These are phyloP conservation scores for Boletales sp. DNA, from an alignment of 768 basidiomycete species.

Conservation along the genomic window DNA sequence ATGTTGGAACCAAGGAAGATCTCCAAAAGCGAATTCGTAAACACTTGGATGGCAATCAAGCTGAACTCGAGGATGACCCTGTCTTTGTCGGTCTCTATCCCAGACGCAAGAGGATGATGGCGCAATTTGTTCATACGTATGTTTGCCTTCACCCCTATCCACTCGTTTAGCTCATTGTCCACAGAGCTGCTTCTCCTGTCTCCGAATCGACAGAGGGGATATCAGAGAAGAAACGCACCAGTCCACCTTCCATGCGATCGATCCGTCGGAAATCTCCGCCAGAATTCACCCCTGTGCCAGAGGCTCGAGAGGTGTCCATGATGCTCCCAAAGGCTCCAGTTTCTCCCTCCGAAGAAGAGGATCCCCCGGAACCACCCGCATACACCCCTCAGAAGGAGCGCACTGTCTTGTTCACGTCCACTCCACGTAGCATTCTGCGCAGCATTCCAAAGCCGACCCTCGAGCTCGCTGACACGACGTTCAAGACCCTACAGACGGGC, in stretches of 20 bases:
- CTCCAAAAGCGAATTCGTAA: constrained; percentile 58
- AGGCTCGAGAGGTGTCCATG: constrained; percentile 48
- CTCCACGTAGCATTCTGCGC: constrained; percentile 27
- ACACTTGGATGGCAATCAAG: constrained; percentile 55
- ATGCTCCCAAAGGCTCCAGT: constrained; percentile 45
- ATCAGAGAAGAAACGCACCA: constrained; percentile 13
- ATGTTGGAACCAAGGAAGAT: constrained; percentile 61
- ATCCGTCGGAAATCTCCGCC: constrained; percentile 17
- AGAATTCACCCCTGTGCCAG: constrained; percentile 49
- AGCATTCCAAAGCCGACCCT: constrained; percentile 18
- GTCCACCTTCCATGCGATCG: constrained; percentile 18
- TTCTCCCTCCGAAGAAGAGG: constrained; percentile 33
- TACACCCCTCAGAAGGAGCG: constrained; percentile 19
- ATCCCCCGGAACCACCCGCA: neutral
- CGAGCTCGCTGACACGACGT: constrained; percentile 18
- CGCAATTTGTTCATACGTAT: constrained; percentile 10
- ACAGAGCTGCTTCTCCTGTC: constrained; percentile 10
- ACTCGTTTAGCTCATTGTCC: too few species aligned
- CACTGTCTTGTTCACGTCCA: constrained; percentile 15
- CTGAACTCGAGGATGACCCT: constrained; percentile 53
- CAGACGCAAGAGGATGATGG: constrained; percentile 35
- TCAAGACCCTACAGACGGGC: constrained; percentile 19
- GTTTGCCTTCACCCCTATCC: neutral
- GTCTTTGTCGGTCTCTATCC: constrained; percentile 53
- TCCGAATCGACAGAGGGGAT: constrained; percentile 11